Evolutionary conservation across 208 protist genomes (phyloP), one percentile per base, ranked within the genome.

Genomic region (Trypanosoma avium): DNA sequence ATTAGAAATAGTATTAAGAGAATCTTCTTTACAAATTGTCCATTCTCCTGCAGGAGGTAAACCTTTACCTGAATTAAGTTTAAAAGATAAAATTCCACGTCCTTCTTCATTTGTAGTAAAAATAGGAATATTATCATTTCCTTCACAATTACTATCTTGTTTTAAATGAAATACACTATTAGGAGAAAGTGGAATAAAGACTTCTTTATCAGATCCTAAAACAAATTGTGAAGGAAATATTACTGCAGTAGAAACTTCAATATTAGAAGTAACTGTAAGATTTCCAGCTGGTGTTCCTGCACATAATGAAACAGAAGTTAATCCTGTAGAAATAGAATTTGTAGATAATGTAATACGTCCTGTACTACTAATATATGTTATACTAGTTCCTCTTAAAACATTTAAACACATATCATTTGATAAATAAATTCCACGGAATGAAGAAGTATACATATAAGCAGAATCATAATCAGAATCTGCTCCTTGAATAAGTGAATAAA

Each of bases 401-500:
- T 36, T 73, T 42, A 8, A 42, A 58, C 80, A 84, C 27, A 22
- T 26, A 63, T 80, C 65, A 19, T n/a, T 48, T 4, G 84, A 86
- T 7, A 90, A 58, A 52, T 75, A 90, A 26, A 86, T 69, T 9
- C 59, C 53, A 54, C 80, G 77, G 24, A 65, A 66, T 40, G 10
- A 29, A 19, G 38, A 63, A 53, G 57, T 50, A 64, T 81, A 86
- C 65, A 79, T 78, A 13, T 4, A 12, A 24, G 67, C 64, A 65
- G 76, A 73, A 40, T 29, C 2, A 73, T 74, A 79, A 22, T 53
- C 22, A 26, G 42, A 53, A 54, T 90, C 84, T 15, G 53, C 72
- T 22, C 76, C 73, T 10, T 62, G 69, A 15, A 75, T 32, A 62
- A 90, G 74, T 32, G 84, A 90, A 70, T 90, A 90, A 19, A 82